Conservation (phyloP, 2,329 filamentous ascomycete genomes). For the Rhynchosporium agropyri region DNA sequence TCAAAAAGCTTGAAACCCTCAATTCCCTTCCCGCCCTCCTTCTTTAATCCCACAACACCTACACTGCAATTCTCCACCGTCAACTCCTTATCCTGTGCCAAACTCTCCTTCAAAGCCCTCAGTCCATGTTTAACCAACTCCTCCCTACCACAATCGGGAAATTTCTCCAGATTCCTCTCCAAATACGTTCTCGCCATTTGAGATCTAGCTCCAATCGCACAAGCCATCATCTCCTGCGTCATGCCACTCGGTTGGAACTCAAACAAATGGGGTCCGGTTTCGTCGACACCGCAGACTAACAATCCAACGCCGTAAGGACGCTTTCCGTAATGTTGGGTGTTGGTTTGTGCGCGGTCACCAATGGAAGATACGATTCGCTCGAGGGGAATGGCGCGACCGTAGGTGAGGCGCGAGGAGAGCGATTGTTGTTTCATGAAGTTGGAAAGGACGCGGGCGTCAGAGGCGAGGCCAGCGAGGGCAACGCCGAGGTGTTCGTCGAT, state of each 20-base stretch:
- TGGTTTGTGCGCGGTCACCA: slow-evolving; percentile 93
- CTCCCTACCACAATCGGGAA: slow-evolving; percentile 75
- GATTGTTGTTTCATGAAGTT: slow-evolving; percentile 99
- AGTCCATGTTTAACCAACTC: slow-evolving; percentile 90
- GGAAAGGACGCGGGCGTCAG: slow-evolving; percentile 96
- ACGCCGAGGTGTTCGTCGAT: slow-evolving; percentile 96
- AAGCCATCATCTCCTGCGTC: slow-evolving; percentile 96
- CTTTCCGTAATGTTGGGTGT: slow-evolving; percentile 97
- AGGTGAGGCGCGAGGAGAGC: slow-evolving; percentile 91
- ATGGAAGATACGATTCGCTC: slow-evolving; percentile 89
- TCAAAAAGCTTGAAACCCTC: slow-evolving; percentile 92
- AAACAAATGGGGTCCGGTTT: slow-evolving; percentile 91
- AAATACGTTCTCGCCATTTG: slow-evolving; percentile 98
- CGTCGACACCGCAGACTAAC: slow-evolving; percentile 90
- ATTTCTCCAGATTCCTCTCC: slow-evolving; percentile 86
- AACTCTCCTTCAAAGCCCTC: slow-evolving; percentile 88
- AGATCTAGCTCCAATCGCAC: slow-evolving; percentile 91
- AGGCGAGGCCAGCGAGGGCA: slow-evolving; percentile 94
- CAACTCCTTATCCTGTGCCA: slow-evolving; percentile 96
- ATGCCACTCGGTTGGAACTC: slow-evolving; percentile 97
- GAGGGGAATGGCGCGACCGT: slow-evolving; percentile 89
- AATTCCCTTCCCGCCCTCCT: slow-evolving; percentile 54
- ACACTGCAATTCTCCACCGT: slow-evolving; percentile 97
- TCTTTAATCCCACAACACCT: slow-evolving; percentile 72
- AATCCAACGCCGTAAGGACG: slow-evolving; percentile 95